phyloP scores from a whole-genome alignment of 2,329 filamentous ascomycete species.

The Cladosporium phlei region DNA sequence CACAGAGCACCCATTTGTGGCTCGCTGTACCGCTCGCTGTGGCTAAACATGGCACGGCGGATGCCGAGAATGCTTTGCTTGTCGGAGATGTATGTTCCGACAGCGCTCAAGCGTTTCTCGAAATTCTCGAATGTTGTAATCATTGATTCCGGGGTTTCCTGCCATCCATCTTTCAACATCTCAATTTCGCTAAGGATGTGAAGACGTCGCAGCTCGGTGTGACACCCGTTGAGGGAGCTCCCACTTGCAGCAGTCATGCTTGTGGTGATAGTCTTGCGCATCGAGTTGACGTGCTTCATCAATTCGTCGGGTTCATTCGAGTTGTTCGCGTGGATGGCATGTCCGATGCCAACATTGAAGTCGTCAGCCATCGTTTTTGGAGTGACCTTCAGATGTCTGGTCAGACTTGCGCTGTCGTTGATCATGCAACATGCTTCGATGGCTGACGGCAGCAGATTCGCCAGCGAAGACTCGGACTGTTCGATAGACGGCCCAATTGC shows the following conservation, averaged over 20 bases:
- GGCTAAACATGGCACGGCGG: conserved; percentile 72
- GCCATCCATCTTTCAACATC: conserved; percentile 48
- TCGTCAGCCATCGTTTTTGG: conserved; percentile 46
- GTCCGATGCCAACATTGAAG: conserved; percentile 78
- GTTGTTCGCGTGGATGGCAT: conserved; percentile 57
- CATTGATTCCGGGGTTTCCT: conserved; percentile 7
- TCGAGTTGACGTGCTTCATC: conserved; percentile 57
- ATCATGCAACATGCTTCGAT: conserved; percentile 91
- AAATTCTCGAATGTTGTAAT: conserved; percentile 42
- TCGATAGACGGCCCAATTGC: conserved; percentile 25
- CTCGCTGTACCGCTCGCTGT: conserved; percentile 50
- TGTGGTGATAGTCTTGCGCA: conserved; percentile 67
- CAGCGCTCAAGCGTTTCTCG: conserved; percentile 73
- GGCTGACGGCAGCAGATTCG: conserved; percentile 58
- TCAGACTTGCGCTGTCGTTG: conserved; percentile 70
- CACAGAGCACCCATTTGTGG: conserved; percentile 77
- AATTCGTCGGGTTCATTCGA: conserved; percentile 46
- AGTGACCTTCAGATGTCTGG: conserved; percentile 49
- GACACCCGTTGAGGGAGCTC: conserved; percentile 74
- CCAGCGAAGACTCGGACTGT: conserved; percentile 42
- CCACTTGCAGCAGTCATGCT: conserved; percentile 73
- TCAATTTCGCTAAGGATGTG: conserved; percentile 88
- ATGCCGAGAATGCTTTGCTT: conserved; percentile 91
- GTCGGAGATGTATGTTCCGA: conserved; percentile 84
- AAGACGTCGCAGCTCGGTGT: conserved; percentile 77